Evolutionary conservation across 805 yeast species (phyloP), one percentile per base, ranked within the genome.

Genomic region (Candida berthetii): DNA sequence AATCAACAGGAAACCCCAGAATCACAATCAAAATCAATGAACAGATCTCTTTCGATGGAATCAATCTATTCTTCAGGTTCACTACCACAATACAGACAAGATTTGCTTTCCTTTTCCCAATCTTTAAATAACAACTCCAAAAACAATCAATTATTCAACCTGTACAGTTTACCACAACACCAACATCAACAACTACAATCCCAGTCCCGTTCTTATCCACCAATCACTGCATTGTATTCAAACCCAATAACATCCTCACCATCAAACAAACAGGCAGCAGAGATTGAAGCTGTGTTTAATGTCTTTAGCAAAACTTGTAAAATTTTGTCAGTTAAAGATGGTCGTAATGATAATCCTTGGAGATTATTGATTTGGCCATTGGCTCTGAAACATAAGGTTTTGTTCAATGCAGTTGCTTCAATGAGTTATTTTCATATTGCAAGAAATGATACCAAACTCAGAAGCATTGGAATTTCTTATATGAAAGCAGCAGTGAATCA

Each of bases 291-390:
- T 28, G 58, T 60, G 14, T 57, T 52, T 35, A 49, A 52, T 9
- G 54, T 71, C 4, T 74, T 70, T 47, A 74, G 71, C 42, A 59
- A 66, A 35, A 72, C 78, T 1, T 71, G 75, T 43, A 69, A 68
- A 3, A 71, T 81, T 40, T 69, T 82, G 75, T 76, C 84, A 6
- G 77, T 81, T 42, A 79, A 76, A 48, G 75, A 78, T 47, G 85
- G 85, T 0, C 77, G 77, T 0, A 59, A 72, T 3, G 85, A 80
- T 46, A 81, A 82, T 50, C 88, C 87, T 7, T 82, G 88, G 88
- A 59, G 82, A 39, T 67, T 71, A 8, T 50, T 73, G 33, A 60
- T 80, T 37, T 56, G 80, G 52, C 86, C 87, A 1, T 54, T 78
- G 36, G 79, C 85, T 0, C 49, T 62, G n/a, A 60, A 70, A 25